Evolutionary conservation across 441 rosid genomes (phyloP).

Genomic region (Pelargonium myrrhifolium): DNA sequence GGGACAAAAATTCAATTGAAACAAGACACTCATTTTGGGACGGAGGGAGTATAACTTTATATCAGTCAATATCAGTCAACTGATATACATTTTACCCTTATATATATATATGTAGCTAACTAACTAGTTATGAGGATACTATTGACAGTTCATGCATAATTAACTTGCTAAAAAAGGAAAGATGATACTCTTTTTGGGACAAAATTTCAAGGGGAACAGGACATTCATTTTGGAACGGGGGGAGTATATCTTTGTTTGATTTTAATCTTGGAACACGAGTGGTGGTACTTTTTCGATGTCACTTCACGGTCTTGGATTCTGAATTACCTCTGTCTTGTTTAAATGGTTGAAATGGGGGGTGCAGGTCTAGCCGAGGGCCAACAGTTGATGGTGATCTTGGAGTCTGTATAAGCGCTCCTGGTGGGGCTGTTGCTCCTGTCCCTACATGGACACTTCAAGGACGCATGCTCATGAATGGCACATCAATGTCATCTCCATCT

Average conservation of each 20-base stretch:
- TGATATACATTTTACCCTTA: too few species aligned
- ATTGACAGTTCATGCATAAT: too few species aligned
- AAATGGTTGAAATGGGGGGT: conserved; percentile 24
- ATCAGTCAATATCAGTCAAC: too few species aligned
- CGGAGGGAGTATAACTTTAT: too few species aligned
- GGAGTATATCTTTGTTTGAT: conserved; percentile 18
- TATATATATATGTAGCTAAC: too few species aligned
- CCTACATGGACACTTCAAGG: conserved; percentile 99
- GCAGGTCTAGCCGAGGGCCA: conserved; percentile 99
- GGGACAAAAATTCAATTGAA: too few species aligned
- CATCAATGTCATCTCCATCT: conserved; percentile 99
- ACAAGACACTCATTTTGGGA: too few species aligned
- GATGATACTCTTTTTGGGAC: too few species aligned
- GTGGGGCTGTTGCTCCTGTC: conserved; percentile 98
- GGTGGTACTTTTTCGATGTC: conserved; percentile 2
- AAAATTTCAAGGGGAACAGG: too few species aligned
- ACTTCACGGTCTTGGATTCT: conserved; percentile 8
- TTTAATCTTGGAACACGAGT: conserved; percentile 10
- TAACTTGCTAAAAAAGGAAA: too few species aligned
- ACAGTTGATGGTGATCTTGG: conserved; percentile 98
- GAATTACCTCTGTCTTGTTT: conserved; percentile 16
- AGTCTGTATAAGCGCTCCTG: conserved; percentile 96
- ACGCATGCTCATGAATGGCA: conserved; percentile 99
- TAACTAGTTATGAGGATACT: too few species aligned
- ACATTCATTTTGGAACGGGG: too few species aligned